phyloP scores from a whole-genome alignment of 2,329 filamentous ascomycete species.

The Fusarium paranaense region DNA sequence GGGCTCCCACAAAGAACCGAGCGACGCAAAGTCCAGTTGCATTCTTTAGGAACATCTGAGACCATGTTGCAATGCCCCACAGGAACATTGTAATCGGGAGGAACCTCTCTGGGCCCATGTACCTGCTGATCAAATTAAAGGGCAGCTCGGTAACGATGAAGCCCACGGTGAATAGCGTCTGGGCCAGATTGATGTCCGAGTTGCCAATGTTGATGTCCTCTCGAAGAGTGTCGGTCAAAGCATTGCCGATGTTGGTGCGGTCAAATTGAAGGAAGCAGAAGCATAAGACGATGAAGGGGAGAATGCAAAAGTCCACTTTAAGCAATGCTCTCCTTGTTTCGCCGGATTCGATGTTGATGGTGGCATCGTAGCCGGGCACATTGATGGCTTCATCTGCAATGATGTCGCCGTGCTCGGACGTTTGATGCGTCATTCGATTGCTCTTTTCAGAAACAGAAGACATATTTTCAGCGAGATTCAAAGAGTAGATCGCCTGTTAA shows the following conservation, averaged over 20 bases:
- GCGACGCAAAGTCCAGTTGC: constrained; percentile 39
- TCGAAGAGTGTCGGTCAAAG: constrained; percentile 63
- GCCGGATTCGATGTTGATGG: constrained; percentile 6
- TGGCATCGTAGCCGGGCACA: constrained; percentile 43
- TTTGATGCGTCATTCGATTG: not conserved
- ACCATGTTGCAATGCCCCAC: constrained; percentile 47
- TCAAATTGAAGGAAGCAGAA: constrained; percentile 51
- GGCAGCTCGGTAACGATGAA: constrained; percentile 59
- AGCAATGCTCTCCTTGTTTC: constrained; percentile 32
- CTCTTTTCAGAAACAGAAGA: constrained; percentile 25
- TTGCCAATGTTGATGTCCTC: constrained; percentile 61
- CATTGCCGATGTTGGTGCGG: constrained; percentile 59
- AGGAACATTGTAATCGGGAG: constrained; percentile 46
- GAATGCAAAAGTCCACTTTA: constrained; percentile 44
- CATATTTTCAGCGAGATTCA: constrained; percentile 4
- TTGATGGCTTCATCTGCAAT: constrained; percentile 28
- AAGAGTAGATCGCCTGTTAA: not conserved
- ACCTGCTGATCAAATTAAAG: constrained; percentile 46
- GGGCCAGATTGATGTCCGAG: constrained; percentile 63
- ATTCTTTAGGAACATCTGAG: constrained; percentile 44
- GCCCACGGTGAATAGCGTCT: constrained; percentile 62
- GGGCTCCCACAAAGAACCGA: constrained; percentile 46
- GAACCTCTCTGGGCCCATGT: constrained; percentile 44
- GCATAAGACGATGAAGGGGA: constrained; percentile 47
- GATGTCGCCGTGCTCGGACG: constrained; percentile 15